Evolutionary conservation across 1,284 basidiomycete genomes (phyloP).

Genomic region (Violaceomyces palustris): DNA sequence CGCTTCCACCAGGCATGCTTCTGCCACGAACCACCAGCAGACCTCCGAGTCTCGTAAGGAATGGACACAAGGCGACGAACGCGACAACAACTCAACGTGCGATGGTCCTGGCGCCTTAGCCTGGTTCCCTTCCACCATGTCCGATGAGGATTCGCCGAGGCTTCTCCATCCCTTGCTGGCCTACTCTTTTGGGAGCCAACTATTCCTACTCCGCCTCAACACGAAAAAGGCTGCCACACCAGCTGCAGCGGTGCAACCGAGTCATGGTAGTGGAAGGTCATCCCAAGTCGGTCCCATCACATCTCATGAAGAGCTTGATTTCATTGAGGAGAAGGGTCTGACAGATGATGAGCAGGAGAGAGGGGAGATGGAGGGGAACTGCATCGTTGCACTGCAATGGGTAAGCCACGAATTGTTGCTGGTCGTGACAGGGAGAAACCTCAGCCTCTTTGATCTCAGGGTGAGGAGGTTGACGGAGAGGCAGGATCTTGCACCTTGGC

Average conservation of each 20-base stretch:
- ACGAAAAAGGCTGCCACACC: too few species aligned
- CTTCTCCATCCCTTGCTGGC: slow-evolving; percentile 31
- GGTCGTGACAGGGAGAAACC: slow-evolving; percentile 15
- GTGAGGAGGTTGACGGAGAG: slow-evolving; percentile 31
- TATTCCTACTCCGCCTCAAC: slow-evolving; percentile 36
- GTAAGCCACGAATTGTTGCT: slow-evolving; percentile 51
- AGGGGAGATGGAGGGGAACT: too few species aligned
- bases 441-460: slow-evolving; percentile 36
- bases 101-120: slow-evolving; percentile 41
- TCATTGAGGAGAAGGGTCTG: slow-evolving; percentile 17
- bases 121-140: slow-evolving; percentile 40
- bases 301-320: slow-evolving; percentile 18
- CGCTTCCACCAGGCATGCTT: too few species aligned
- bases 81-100: not conserved
- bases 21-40: too few species aligned
- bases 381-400: slow-evolving; percentile 56
- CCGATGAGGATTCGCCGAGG: slow-evolving; percentile 5
- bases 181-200: slow-evolving; percentile 29
- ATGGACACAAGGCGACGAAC: too few species aligned
- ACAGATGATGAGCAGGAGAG: slow-evolving; percentile 38
- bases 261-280: too few species aligned
- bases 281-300: too few species aligned
- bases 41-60: too few species aligned
- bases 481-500: too few species aligned
- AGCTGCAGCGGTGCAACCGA: too few species aligned